Percentiles rank a stretch among this genome's conserved stretches.
Conservation (phyloP, 257 asterid species). For the Solanum pimpinellifolium region DNA sequence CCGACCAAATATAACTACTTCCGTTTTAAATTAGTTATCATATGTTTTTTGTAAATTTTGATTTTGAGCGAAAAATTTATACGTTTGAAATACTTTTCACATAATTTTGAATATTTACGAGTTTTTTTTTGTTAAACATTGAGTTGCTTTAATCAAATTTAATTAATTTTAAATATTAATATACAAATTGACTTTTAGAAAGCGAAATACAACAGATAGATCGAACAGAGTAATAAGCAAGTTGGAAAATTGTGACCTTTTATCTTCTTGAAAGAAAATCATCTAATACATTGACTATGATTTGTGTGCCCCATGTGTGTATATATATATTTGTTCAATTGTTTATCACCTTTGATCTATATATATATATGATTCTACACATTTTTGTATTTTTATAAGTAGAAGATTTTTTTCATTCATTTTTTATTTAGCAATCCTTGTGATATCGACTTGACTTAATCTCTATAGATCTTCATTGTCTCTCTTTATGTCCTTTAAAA, state of each 20-base stretch:
- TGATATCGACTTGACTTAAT: not conserved
- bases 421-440: not conserved
- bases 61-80: not conserved
- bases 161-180: not conserved
- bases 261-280: not conserved
- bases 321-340: not conserved
- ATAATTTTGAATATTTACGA: not conserved
- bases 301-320: not conserved
- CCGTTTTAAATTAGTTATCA: not conserved
- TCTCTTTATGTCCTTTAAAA: not conserved
- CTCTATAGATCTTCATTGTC: not conserved
- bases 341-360: not conserved
- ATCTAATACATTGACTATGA: not conserved
- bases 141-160: not conserved
- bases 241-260: not conserved
- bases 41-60: not conserved
- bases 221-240: not conserved
- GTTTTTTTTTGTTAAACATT: not conserved
- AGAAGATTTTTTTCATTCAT: not conserved
- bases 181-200: not conserved
- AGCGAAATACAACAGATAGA: rapidly evolving
- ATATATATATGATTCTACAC: not conserved
- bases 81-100: not conserved
- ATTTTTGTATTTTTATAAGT: not conserved
- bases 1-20: not conserved